Base-by-base conservation (phyloP, 2,329 filamentous ascomycete genomes). In the Fusarium transvaalense region DNA sequence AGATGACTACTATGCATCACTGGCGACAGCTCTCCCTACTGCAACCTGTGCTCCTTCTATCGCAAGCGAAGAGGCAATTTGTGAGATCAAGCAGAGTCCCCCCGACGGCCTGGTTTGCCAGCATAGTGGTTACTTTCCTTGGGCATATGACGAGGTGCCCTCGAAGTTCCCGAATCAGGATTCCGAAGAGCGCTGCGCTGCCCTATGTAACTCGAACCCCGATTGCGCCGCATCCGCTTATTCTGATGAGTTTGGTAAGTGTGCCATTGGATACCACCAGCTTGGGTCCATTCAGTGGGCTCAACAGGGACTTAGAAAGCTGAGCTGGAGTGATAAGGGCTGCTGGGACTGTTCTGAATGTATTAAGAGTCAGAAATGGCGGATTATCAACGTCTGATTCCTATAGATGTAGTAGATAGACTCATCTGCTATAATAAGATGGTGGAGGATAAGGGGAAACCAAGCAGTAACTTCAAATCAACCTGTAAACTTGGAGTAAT, bases 241-340 rank as follows among this genome's bases (percentile, higher is more conserved):
- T 50, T 48, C 42, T 12, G 43, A 45, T 13, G 58, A 56, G 8
- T 45, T 27, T 41, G 58, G 61, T 0, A 59, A 45, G 5, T 64
- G 58, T 12, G 58, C 50, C 0, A 37, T 64, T 3, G 50, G 31
- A 19, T 38, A 29, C 17, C 25, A 10, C 3, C 27, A 62, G 6
- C 55, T 62, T 2, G 23, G 46, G 6, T 25, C 14, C 2, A 62
- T 62, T 1, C 13, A 9, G 0, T 62, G 57, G 57, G 2, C 41
- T 0, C 47, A 55, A 23, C 38, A 27, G 7, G 58, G 61, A 0
- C 13, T 5, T 3, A 45, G 3, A 0, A 15, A 17, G 23, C 15
- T 64, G 38, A 64, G 58, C 5, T 64, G 58, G 61, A 64, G 61
- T 23, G 58, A 64, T 0, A 64, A 63, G 23, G 61, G 50, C 0